Conservation (phyloP, 495 filamentous ascomycete species). For the Aspergillus ellipticus region DNA sequence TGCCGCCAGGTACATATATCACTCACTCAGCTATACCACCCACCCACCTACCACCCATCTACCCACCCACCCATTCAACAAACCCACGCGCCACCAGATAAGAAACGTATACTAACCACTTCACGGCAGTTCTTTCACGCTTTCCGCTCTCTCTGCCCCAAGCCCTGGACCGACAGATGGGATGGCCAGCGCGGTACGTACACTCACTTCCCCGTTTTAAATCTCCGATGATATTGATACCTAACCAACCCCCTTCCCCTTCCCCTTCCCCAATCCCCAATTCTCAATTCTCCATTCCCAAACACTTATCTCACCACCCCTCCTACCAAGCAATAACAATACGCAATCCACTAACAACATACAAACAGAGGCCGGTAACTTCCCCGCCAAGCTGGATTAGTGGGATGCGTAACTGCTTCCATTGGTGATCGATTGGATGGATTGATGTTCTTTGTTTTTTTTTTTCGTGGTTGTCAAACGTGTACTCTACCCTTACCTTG, state of each 20-base stretch:
- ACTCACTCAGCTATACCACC: too few relatives aligned
- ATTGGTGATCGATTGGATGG: constrained; percentile 21
- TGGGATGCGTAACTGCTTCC: constrained; percentile 24
- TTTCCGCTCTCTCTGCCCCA: constrained; percentile 95
- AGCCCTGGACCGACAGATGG: constrained; percentile 91
- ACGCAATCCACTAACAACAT: not conserved
- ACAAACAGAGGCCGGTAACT: constrained; percentile 77
- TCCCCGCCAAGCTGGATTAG: constrained; percentile 60
- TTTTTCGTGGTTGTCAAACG: constrained; percentile 40
- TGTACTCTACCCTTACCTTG: constrained; percentile 38
- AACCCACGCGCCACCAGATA: constrained; percentile 7
- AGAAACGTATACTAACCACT: not conserved
- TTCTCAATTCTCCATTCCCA: constrained; percentile 8
- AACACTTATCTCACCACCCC: too few relatives aligned
- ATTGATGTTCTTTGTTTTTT: constrained; percentile 23
- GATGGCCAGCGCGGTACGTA: constrained; percentile 91
- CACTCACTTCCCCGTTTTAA: constrained; percentile 3
- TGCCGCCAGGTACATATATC: constrained; percentile 85
- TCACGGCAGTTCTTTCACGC: constrained; percentile 81
- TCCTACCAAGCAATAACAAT: not conserved
- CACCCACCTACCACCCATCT: not conserved
- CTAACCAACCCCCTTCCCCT: not conserved
- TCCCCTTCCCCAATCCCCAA: not conserved
- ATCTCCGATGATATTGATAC: too few relatives aligned
- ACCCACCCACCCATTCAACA: not conserved